phyloP scores from a whole-genome alignment of 345 rosid species.

The Conringia planisiliqua region DNA sequence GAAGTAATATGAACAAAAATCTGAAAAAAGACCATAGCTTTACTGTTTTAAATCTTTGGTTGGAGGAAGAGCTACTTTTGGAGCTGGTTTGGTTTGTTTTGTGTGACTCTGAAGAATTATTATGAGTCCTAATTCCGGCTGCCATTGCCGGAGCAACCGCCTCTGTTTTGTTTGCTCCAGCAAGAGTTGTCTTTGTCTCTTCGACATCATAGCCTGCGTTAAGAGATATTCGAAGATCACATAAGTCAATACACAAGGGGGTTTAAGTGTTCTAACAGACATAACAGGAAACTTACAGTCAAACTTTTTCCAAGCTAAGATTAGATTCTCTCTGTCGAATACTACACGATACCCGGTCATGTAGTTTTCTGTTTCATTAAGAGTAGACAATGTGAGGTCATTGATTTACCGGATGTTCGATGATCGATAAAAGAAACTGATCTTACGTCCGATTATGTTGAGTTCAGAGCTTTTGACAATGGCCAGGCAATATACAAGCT shows the following conservation, averaged over 20 bases:
- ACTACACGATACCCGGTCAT: constrained; percentile 83
- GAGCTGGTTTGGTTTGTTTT: constrained; percentile 32
- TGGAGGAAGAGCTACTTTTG: constrained; percentile 33
- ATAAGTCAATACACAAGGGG: background rate
- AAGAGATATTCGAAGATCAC: background rate
- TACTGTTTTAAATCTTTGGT: constrained; percentile 18
- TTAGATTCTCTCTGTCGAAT: constrained; percentile 68
- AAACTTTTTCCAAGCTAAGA: constrained; percentile 80
- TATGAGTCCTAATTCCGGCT: constrained; percentile 45
- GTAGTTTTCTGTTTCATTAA: constrained; percentile 61
- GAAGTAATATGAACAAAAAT: constrained; percentile 29
- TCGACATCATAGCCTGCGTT: constrained; percentile 63
- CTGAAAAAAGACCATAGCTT: constrained; percentile 9
- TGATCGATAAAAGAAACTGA: background rate
- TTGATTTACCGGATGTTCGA: background rate
- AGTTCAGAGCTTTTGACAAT: constrained; percentile 64
- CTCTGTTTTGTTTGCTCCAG: constrained; percentile 39
- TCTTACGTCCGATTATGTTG: constrained; percentile 81
- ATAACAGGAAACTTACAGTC: constrained; percentile 46
- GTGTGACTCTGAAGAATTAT: constrained; percentile 34
- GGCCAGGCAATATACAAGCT: constrained; percentile 66
- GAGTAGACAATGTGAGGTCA: constrained; percentile 5
- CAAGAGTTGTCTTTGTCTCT: constrained; percentile 29
- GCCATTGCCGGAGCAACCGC: constrained; percentile 65
- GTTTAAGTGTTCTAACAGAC: background rate